Evolutionary conservation across 2,329 filamentous ascomycete species (phyloP), one percentile per base, ranked within the genome.

Genomic region (Ophiostoma ips): DNA sequence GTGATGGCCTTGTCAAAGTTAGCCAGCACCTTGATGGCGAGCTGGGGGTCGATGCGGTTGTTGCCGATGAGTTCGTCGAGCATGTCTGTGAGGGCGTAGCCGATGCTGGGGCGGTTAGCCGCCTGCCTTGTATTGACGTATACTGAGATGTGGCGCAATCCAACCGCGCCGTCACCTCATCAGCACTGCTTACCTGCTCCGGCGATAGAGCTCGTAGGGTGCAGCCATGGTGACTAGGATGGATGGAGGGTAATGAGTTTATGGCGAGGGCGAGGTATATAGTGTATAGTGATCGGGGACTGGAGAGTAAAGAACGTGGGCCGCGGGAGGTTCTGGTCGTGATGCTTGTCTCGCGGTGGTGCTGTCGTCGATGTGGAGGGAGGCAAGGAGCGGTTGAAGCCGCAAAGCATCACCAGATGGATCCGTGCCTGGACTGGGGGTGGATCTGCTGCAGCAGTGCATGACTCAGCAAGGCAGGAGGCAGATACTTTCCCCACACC

Each of bases 21-120:
- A 58, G 82, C 81, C 54, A 98, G 78, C 56, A 98, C 94, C 76
- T 94, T 95, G 87, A 98, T 96, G 47, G 92, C 92, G 41, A 98
- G 79, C 71, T 98, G 92, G 28, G 92, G 92, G 69, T 96, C 90
- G 69, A 98, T 96, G 58, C 87, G 86, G 61, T 88, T 83, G 58
- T 90, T 84, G 64, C 86, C 90, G 68, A 98, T 96, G 58, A 98
- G 75, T 62, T 94, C 87, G 69, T 98, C 92, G 61, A 98, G 88
- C 50, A 89, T 95, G 69, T 98, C 94, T 50, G 90, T 95, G 61
- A 98, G 77, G 52, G 90, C 83, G 62, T 87, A 77, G 59, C 92
- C 92, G 71, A 98, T 87, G 69, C 92, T 98, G 54, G 7, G 5
- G 30, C 16, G 18, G 49, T 51, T 18, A 55, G 43, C 13, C 13